Evolutionary conservation across 495 filamentous ascomycete species (phyloP), one percentile per base, ranked within the genome.

Genomic region (Xylaria venustula): DNA sequence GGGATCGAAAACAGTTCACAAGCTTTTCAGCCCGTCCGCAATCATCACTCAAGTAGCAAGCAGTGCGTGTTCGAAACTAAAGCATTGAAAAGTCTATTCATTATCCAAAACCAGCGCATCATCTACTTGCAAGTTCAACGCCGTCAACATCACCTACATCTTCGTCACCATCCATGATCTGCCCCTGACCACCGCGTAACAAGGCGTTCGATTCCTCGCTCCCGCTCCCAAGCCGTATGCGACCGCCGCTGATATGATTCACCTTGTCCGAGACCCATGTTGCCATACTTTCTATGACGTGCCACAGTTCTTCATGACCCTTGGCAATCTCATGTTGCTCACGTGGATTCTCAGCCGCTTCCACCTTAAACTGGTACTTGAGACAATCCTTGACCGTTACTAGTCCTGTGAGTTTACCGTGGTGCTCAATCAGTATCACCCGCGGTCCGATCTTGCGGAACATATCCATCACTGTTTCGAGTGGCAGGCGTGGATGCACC

Each of bases 401-500:
- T 5, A 98, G 80, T 2, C 94, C 94, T 0, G 81, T 82, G 2
- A 98, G 81, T 34, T 85, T 82, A 22, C 94, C 94, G 47, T 88
- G 87, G 68, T 96, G 88, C 71, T 98, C 95, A 44, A 98, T 90
- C 15, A 98, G 81, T 53, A 98, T 91, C 12, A 97, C 92, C 1
- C 95, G 86, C 2, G 94, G 94, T 0, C 95, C 94, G 75, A 98
- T 93, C 79, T 98, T 98, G 70, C 94, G 93, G 81, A 98, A 98
- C 45, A 98, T 85, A 71, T 98, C 94, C 92, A 98, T 97, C 45
- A 97, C 94, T 0, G 94, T 98, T 74, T 98, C 94, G 0, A 98
- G 84, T 0, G 93, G 90, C 6, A 97, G 85, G 1, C 91, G 88
- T 0, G 94, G 94, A 69, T 98, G 95, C 7, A 92, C 92, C 2